Percentiles rank a stretch among this genome's conserved stretches.
Conservation (phyloP, 768 basidiomycete species). For the Lactarius hatsudake region DNA sequence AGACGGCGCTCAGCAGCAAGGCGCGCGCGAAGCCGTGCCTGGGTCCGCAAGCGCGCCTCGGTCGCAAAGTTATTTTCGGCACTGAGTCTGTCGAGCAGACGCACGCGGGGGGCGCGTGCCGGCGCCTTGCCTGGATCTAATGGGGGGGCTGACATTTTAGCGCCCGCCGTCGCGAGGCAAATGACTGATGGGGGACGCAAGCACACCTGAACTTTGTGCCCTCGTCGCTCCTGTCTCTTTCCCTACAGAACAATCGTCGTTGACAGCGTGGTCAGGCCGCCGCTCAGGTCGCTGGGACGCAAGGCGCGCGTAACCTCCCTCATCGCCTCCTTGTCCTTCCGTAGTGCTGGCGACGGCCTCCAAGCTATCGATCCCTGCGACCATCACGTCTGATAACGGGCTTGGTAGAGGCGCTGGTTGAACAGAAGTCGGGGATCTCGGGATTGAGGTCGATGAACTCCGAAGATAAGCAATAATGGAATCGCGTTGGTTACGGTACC, state of each 20-base stretch:
- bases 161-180: constrained; percentile 18
- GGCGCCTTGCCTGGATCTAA: background rate
- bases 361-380: background rate
- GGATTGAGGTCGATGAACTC: constrained; percentile 10
- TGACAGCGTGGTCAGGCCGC: constrained; percentile 6
- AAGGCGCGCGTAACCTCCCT: background rate
- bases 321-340: background rate
- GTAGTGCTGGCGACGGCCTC: background rate
- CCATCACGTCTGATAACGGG: constrained; percentile 1
- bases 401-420: background rate
- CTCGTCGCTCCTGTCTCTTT: constrained; percentile 4
- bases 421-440: constrained; percentile 4
- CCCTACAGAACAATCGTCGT: constrained; percentile 12
- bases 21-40: constrained; percentile 24
- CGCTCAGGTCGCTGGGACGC: background rate
- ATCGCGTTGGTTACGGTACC: constrained; percentile 44
- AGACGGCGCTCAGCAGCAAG: constrained; percentile 16
- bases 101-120: constrained; percentile 34
- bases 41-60: constrained; percentile 23
- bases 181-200: constrained; percentile 21
- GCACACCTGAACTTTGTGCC: background rate
- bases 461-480: constrained; percentile 49
- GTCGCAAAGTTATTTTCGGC: constrained; percentile 41
- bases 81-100: constrained; percentile 43
- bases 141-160: constrained; percentile 3